Evolutionary conservation across 257 asterid genomes (phyloP).

Genomic region (Plantago elongata): DNA sequence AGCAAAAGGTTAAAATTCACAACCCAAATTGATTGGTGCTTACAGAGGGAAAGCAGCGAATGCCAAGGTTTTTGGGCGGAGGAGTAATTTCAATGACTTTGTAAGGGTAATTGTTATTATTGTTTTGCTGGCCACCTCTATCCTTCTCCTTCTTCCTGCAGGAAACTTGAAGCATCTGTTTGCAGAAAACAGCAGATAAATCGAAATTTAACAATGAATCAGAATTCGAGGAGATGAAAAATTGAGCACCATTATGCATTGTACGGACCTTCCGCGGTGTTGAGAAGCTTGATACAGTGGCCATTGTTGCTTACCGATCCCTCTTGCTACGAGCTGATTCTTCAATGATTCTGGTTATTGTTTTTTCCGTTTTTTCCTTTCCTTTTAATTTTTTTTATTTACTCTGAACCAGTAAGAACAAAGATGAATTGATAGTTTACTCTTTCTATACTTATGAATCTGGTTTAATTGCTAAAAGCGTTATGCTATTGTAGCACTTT

Average conservation of each 20-base stretch:
- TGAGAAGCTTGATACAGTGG: conserved; percentile 39
- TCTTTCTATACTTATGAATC: too few species aligned
- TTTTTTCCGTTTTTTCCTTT: not conserved
- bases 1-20: too few species aligned
- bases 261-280: conserved; percentile 50
- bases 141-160: conserved; percentile 80
- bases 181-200: not conserved
- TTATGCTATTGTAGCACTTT: not conserved
- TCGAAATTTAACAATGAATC: not conserved
- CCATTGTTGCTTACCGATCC: conserved; percentile 28
- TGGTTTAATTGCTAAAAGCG: too few species aligned
- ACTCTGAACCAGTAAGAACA: too few species aligned
- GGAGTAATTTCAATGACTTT: conserved; percentile 80
- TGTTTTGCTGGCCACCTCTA: conserved; percentile 37
- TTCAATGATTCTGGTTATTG: too few species aligned
- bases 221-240: not conserved
- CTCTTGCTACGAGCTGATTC: not conserved
- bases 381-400: not conserved
- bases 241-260: not conserved
- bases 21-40: conserved; percentile 17
- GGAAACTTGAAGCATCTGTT: conserved; percentile 46
- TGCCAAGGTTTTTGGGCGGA: conserved; percentile 88
- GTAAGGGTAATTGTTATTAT: conserved; percentile 54
- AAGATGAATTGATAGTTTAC: too few species aligned
- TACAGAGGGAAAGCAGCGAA: conserved; percentile 76